These are phyloP conservation scores for Basipetospora sp. DNA, from an alignment of 2,329 filamentous ascomycete genomes.

Conservation along the genomic window DNA sequence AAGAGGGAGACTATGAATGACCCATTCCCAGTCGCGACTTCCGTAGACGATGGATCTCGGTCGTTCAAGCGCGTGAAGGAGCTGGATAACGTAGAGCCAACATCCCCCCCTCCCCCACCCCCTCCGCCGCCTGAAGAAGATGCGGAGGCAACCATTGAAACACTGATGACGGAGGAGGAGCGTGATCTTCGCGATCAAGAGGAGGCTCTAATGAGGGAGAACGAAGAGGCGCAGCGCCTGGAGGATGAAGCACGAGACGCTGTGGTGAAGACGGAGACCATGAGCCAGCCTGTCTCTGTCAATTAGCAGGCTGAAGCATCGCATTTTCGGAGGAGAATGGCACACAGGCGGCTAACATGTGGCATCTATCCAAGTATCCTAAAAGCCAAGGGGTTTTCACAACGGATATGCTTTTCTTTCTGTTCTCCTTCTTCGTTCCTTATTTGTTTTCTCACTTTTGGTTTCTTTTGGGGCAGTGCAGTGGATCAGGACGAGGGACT, in stretches of 20 bases:
- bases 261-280: background rate
- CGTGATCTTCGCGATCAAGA: conserved; percentile 34
- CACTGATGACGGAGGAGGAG: conserved; percentile 26
- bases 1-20: conserved; percentile 41
- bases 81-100: conserved; percentile 23
- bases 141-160: conserved; percentile 12
- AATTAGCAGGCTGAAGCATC: background rate
- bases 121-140: conserved; percentile 28
- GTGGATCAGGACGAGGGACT: too few relatives aligned
- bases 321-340: background rate
- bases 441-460: too few relatives aligned
- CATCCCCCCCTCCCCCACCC: conserved; percentile 34
- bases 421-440: too few relatives aligned
- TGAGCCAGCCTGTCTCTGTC: background rate
- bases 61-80: conserved; percentile 36
- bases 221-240: conserved; percentile 38
- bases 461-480: too few relatives aligned
- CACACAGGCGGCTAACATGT: too few relatives aligned
- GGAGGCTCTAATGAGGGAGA: conserved; percentile 34
- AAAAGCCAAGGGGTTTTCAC: too few relatives aligned
- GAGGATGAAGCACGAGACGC: conserved; percentile 28
- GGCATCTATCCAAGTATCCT: too few relatives aligned
- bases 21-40: conserved; percentile 8
- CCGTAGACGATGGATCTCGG: conserved; percentile 1
- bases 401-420: too few relatives aligned